phyloP scores from a whole-genome alignment of 345 rosid species.

The Salix brachista region DNA sequence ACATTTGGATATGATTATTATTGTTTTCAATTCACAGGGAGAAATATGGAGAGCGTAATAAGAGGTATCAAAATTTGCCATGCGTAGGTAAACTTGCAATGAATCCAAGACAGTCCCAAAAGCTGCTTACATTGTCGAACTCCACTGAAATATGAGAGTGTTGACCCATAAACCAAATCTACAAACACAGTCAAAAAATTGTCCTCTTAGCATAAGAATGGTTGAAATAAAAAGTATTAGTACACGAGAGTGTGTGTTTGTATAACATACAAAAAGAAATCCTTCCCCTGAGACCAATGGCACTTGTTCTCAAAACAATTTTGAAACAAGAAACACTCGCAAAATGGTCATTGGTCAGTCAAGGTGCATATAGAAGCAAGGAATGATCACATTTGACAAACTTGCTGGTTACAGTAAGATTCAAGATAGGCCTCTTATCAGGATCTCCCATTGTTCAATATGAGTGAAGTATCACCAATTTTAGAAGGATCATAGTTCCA shows the following conservation, averaged over 20 bases:
- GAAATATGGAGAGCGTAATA: background rate
- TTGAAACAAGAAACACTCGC: background rate
- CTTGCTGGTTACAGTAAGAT: background rate
- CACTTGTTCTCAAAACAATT: background rate
- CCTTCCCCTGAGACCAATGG: background rate
- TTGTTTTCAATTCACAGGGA: background rate
- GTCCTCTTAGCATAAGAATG: slow-evolving; percentile 24
- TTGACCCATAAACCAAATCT: slow-evolving; percentile 75
- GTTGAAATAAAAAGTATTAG: background rate
- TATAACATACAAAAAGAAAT: background rate
- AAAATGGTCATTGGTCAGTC: background rate
- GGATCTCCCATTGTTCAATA: background rate
- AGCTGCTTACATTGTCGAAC: slow-evolving; percentile 59
- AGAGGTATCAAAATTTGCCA: background rate
- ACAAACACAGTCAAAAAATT: slow-evolving; percentile 26
- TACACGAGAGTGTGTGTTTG: background rate
- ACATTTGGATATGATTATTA: background rate
- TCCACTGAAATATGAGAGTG: slow-evolving; percentile 67
- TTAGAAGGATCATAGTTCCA: background rate
- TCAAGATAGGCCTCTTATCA: background rate
- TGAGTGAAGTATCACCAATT: background rate
- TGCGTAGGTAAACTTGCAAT: background rate
- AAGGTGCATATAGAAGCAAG: background rate
- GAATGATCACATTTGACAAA: background rate
- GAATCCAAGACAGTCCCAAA: background rate